phyloP scores from a whole-genome alignment of 352 stramenopile species.

The Phytophthora pisi region DNA sequence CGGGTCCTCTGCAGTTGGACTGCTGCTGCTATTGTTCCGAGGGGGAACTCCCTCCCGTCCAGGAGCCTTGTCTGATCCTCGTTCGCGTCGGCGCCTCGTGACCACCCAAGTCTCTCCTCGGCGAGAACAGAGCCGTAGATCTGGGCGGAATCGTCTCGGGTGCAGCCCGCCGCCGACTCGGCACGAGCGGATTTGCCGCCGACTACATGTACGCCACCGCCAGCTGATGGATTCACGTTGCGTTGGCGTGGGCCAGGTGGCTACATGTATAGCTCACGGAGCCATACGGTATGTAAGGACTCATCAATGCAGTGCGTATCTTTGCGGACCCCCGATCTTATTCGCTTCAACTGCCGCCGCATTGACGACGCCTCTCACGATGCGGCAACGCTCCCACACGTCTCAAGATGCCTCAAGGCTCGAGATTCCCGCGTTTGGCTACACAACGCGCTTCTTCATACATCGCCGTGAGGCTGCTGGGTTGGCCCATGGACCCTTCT shows the following conservation, averaged over 20 bases:
- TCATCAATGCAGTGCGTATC: slow-evolving; percentile 8
- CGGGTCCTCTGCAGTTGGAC: not conserved
- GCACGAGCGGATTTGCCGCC: slow-evolving; percentile 10
- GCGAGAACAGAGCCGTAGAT: slow-evolving; percentile 1
- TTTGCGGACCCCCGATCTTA: slow-evolving; percentile 21
- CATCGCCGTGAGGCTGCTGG: not conserved
- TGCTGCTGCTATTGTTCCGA: slow-evolving; percentile 17
- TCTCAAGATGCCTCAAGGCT: slow-evolving; percentile 1
- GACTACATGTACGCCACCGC: slow-evolving; percentile 6
- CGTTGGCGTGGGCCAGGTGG: not conserved
- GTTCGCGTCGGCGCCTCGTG: slow-evolving; percentile 6
- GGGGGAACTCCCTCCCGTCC: slow-evolving; percentile 4
- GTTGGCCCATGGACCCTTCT: slow-evolving; percentile 27
- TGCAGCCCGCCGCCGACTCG: slow-evolving; percentile 1
- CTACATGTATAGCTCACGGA: not conserved
- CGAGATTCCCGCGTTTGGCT: not conserved
- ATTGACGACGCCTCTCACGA: slow-evolving; percentile 4
- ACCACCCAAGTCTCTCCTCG: slow-evolving; percentile 6
- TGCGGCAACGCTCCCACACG: slow-evolving; percentile 8
- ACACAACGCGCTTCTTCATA: not conserved
- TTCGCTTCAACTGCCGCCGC: slow-evolving; percentile 21
- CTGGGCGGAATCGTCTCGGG: slow-evolving; percentile 2
- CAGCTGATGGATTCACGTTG: slow-evolving; percentile 18
- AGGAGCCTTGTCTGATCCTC: slow-evolving; percentile 1
- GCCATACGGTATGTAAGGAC: not conserved